These are phyloP conservation scores for Ophiocordyceps polyrhachis-furcata DNA, from an alignment of 2,329 filamentous ascomycete species.

Conservation along the genomic window DNA sequence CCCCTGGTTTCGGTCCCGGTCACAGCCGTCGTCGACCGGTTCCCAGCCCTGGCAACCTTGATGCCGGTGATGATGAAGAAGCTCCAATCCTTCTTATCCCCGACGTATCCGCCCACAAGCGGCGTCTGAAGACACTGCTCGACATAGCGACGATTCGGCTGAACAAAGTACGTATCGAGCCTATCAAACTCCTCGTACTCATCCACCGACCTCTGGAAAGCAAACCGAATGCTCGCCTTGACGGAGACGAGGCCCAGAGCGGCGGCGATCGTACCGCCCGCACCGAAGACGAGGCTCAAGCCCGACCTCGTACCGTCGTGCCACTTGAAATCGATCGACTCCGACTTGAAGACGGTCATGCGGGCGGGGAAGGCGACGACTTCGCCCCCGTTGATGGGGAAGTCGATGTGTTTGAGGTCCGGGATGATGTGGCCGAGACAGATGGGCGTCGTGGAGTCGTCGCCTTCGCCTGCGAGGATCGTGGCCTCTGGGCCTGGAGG, in stretches of 20 bases:
- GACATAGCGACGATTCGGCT: not conserved
- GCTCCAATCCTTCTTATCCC: not conserved
- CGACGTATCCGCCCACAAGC: not conserved
- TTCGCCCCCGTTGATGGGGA: not conserved
- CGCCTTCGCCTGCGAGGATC: not conserved
- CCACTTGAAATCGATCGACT: not conserved
- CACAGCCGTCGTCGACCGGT: too few species aligned
- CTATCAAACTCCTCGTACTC: not conserved
- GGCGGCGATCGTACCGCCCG: not conserved
- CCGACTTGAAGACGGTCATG: not conserved
- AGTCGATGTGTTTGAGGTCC: not conserved
- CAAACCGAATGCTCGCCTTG: not conserved
- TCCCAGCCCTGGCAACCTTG: not conserved
- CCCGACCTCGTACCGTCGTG: not conserved
- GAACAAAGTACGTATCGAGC: not conserved
- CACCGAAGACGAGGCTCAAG: not conserved
- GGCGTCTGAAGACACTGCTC: not conserved
- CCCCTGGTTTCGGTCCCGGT: not conserved
- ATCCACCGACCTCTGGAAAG: not conserved
- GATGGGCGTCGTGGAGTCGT: not conserved
- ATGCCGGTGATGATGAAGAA: slow-evolving; percentile 1
- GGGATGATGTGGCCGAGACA: not conserved
- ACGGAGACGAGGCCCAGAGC: not conserved
- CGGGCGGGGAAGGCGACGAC: not conserved
- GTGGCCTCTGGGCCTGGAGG: not conserved